phyloP scores from a whole-genome alignment of 2,329 filamentous ascomycete species.

The Beauveria sp. region DNA sequence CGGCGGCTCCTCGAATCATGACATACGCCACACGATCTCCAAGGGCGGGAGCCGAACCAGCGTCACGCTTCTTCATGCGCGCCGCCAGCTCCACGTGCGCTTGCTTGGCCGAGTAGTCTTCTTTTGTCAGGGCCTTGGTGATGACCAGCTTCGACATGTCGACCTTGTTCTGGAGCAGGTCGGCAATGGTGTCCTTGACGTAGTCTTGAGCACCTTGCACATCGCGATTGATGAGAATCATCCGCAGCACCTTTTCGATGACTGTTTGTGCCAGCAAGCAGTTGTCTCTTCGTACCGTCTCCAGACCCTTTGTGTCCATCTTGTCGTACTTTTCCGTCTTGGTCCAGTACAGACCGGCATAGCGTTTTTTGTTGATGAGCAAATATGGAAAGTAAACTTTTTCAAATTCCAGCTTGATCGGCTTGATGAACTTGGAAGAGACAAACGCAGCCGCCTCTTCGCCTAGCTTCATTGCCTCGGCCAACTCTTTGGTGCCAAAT shows the following conservation, averaged over 20 bases:
- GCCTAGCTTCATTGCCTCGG: constrained; percentile 89
- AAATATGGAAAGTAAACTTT: constrained; percentile 98
- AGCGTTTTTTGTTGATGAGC: constrained; percentile 99
- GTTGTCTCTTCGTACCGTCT: constrained; percentile 95
- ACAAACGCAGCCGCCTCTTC: constrained; percentile 85
- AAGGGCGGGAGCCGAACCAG: constrained; percentile 83
- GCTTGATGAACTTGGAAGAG: constrained; percentile 86
- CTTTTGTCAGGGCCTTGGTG: constrained; percentile 91
- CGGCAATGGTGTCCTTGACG: constrained; percentile 92
- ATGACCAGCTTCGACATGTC: constrained; percentile 99
- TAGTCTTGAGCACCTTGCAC: constrained; percentile 91
- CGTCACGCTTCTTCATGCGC: constrained; percentile 94
- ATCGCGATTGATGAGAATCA: constrained; percentile 92
- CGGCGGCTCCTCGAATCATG: constrained; percentile 85
- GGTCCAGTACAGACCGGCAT: constrained; percentile 97
- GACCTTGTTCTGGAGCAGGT: constrained; percentile 92
- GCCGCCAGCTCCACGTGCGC: constrained; percentile 92
- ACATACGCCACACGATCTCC: constrained; percentile 98
- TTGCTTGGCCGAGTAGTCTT: constrained; percentile 84
- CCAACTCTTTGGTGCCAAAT: constrained; percentile 82
- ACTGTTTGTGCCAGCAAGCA: constrained; percentile 93
- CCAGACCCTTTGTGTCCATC: constrained; percentile 99
- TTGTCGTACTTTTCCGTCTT: constrained; percentile 93
- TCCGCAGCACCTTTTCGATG: constrained; percentile 91
- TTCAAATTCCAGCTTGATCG: constrained; percentile 98